A percentile compares a stretch with the other conserved stretches of the same genome.
Evolutionary conservation across 176 grass and related monocot genomes (phyloP).

Genomic region (Eragrostis nindensis): DNA sequence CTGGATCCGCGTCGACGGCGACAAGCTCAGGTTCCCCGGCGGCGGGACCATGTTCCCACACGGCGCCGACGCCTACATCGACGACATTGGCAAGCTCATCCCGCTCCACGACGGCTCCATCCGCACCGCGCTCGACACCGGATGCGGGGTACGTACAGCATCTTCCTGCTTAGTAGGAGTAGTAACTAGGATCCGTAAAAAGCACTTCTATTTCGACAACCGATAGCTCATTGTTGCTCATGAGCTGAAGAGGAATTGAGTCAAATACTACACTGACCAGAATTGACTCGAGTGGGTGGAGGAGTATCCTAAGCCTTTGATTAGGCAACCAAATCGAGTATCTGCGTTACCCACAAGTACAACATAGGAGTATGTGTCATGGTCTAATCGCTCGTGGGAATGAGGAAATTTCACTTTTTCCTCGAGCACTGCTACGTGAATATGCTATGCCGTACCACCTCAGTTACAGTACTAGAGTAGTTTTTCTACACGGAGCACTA

Average conservation of each 20-base stretch:
- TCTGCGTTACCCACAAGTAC: background rate
- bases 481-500: background rate
- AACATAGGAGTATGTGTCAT: no score
- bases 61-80: slow-evolving; percentile 71
- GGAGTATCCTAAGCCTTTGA: background rate
- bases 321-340: background rate
- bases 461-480: no score
- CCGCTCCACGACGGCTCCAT: slow-evolving; percentile 66
- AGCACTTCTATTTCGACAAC: no score
- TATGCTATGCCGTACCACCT: no score
- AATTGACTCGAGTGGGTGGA: background rate
- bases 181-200: background rate
- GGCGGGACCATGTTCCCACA: slow-evolving; percentile 83
- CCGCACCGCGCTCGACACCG: slow-evolving; percentile 72
- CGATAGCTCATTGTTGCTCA: no score
- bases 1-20: slow-evolving; percentile 79
- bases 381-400: slow-evolving; percentile 2
- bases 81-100: slow-evolving; percentile 59
- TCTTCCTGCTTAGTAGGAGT: background rate
- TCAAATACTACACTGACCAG: background rate
- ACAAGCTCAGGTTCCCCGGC: slow-evolving; percentile 70
- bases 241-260: no score
- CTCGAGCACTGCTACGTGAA: background rate
- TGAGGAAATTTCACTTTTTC: background rate
- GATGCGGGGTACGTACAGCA: slow-evolving; percentile 57